A percentile compares a stretch with the other conserved stretches of the same genome.
These are phyloP conservation scores for Cladosporium halotolerans DNA, from an alignment of 2,329 filamentous ascomycete genomes.

Conservation along the genomic window DNA sequence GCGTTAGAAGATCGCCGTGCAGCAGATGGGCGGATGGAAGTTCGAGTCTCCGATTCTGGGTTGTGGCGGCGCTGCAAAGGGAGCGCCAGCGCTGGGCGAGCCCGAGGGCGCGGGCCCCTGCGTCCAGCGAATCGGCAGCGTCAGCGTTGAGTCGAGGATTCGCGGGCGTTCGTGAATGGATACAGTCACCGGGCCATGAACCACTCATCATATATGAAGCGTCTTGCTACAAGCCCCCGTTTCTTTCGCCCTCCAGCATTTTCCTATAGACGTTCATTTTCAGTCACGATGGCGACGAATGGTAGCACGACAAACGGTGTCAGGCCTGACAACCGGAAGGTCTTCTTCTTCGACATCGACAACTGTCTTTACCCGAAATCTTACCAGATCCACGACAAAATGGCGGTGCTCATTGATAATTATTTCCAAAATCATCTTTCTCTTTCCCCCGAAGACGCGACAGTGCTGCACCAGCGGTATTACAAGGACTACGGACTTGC, in stretches of 20 bases:
- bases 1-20: not conserved
- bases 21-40: not conserved
- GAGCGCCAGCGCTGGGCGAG: not conserved
- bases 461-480: constrained; percentile 79
- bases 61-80: constrained; percentile 2
- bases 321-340: constrained; percentile 30
- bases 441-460: constrained; percentile 70
- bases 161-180: constrained; percentile 6
- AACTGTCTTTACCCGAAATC: constrained; percentile 86
- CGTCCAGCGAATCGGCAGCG: not conserved
- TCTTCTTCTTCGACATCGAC: constrained; percentile 88
- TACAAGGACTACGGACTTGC: constrained; percentile 96
- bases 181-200: constrained; percentile 9
- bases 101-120: not conserved
- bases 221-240: not conserved
- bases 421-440: constrained; percentile 65
- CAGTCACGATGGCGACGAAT: constrained; percentile 2
- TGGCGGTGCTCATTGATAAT: constrained; percentile 72
- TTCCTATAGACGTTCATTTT: not conserved
- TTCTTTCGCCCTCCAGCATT: not conserved
- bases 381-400: constrained; percentile 76
- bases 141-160: not conserved
- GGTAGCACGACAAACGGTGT: constrained; percentile 1
- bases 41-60: constrained; percentile 1
- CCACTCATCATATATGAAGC: not conserved